Evolutionary conservation across 805 yeast species (phyloP), one percentile per base, ranked within the genome.

Genomic region (Pichia kluyveri): DNA sequence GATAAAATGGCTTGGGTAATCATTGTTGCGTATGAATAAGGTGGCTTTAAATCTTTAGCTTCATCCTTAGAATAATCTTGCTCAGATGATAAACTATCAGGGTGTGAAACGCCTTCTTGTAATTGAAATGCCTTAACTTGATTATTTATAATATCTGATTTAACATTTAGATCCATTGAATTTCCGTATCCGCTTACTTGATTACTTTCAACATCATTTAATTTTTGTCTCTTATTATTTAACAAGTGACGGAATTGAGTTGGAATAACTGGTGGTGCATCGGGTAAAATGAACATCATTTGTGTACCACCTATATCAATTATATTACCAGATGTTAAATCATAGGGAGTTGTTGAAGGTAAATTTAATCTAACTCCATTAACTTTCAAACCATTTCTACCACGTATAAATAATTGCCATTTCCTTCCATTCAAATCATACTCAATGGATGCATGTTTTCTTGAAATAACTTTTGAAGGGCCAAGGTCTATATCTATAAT

Each of bases 241-340:
- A 76, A 65, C 44, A 65, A 61, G 40, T 61, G 56, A 47, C 74
- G 61, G 62, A 77, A 70, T 43, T 68, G 67, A 40, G 66, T 72
- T 52, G 85, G 76, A 8, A 90, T 73, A 34, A 67, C 69, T 3
- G 96, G 96, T 12, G 80, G 79, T 5, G 86, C 80, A 62, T 90
- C 97, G 2, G 99, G 99, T 55, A 93, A 71, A 38, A 93, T 93
- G 62, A 93, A 93, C 95, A 93, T 91, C 98, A 93, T 93, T 67
- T 93, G 98, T 11, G 96, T 89, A 7, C 97, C 97, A 17, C 98
- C 98, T 42, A 93, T 82, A 59, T 93, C 99, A 49, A 93, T 67
- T 17, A 93, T 80, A 40, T 91, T 86, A n/a, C 99, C 99, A 2
- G 95, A 83, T 45, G 76, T 75, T 48, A 93, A 73, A 12, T 81